phyloP scores from a whole-genome alignment of 441 rosid genomes.

The Eutrema salsugineum region DNA sequence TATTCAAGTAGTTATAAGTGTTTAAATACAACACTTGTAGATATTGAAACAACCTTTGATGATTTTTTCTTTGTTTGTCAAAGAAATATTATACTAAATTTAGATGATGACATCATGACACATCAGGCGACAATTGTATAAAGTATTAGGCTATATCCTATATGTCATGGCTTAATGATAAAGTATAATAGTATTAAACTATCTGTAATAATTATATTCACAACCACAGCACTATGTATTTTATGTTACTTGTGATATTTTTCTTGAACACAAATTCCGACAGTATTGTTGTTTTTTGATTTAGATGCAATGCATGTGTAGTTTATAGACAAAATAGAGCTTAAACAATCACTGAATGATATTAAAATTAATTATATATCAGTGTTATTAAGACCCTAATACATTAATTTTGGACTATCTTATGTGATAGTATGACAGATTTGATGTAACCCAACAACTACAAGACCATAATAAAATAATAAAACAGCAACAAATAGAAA shows the following conservation, averaged over 20 bases:
- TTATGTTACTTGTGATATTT: not conserved
- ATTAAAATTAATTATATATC: not conserved
- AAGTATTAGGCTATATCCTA: not conserved
- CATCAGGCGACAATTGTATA: not conserved
- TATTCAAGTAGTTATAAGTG: not conserved
- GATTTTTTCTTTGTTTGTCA: too few relatives aligned
- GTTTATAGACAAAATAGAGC: slow-evolving; percentile 1
- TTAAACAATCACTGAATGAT: not conserved
- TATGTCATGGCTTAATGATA: not conserved
- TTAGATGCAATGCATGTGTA: slow-evolving; percentile 24
- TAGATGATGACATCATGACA: too few relatives aligned
- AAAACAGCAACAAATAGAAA: not conserved
- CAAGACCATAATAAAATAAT: slow-evolving; percentile 8
- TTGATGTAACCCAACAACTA: slow-evolving; percentile 33
- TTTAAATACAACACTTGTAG: not conserved
- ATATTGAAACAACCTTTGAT: not conserved
- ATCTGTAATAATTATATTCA: not conserved
- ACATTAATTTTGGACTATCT: slow-evolving; percentile 5
- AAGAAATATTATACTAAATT: too few relatives aligned
- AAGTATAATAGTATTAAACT: not conserved
- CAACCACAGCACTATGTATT: not conserved
- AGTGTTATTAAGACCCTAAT: not conserved
- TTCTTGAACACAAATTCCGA: not conserved
- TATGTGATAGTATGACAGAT: slow-evolving; percentile 12
- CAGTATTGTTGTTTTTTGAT: slow-evolving; percentile 5